phyloP scores from a whole-genome alignment of 345 rosid genomes.

The Eucalyptus lansdowneana region DNA sequence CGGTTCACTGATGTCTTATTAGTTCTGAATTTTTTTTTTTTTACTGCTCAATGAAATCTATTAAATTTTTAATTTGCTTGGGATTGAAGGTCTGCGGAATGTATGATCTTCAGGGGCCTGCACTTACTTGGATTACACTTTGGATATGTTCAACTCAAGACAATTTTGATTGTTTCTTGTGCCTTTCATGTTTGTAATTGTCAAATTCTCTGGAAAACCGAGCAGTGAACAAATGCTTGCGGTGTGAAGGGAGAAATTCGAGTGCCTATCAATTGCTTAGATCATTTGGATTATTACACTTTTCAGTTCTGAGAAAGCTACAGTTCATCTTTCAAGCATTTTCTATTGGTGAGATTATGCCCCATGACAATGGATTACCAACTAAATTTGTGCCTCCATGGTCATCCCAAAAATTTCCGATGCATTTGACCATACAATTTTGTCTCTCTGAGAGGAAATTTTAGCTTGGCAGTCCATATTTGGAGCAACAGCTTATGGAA shows the following conservation, averaged over 20 bases:
- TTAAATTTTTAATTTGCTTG: neutral
- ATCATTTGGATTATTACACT: neutral
- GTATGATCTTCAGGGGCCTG: neutral
- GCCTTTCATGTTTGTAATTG: neutral
- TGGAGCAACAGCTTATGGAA: neutral
- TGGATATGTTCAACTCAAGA: neutral
- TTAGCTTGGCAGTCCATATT: neutral
- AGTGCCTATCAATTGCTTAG: neutral
- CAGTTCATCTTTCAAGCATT: neutral
- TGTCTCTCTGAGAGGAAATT: neutral
- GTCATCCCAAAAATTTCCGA: neutral
- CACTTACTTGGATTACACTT: neutral
- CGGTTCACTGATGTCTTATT: neutral
- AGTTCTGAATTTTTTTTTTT: neutral
- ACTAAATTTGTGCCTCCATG: neutral
- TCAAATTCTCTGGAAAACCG: neutral
- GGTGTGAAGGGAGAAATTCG: neutral
- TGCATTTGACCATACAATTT: neutral
- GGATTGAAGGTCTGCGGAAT: neutral
- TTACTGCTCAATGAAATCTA: neutral
- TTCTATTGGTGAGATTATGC: neutral
- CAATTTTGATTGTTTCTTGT: neutral
- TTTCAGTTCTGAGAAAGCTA: neutral
- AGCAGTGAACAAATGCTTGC: neutral
- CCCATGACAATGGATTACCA: neutral